Evolutionary conservation across 2,329 filamentous ascomycete genomes (phyloP).

Genomic region (Berkeleyomyces rouxiae): DNA sequence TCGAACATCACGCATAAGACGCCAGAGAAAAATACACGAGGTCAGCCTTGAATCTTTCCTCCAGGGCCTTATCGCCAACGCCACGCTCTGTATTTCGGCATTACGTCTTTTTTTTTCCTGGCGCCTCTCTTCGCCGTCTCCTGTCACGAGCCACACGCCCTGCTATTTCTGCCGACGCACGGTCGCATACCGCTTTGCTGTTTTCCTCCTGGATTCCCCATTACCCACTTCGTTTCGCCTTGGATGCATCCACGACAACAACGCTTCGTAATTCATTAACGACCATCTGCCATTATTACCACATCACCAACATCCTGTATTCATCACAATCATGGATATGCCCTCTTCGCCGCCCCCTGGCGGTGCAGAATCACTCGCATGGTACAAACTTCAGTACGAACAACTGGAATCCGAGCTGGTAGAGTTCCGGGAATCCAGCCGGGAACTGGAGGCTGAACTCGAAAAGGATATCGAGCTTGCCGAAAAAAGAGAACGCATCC

Average conservation of each 20-base stretch:
- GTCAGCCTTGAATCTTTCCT: not conserved
- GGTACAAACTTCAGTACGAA: conserved; percentile 95
- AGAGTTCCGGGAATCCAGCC: conserved; percentile 87
- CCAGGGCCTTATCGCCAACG: not conserved
- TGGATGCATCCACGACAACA: conserved; percentile 1
- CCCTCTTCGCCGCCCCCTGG: conserved; percentile 45
- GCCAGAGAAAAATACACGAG: not conserved
- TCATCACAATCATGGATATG: conserved; percentile 35
- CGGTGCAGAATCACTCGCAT: conserved; percentile 62
- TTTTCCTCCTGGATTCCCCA: not conserved
- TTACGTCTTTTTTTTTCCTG: not conserved
- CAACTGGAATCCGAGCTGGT: conserved; percentile 77
- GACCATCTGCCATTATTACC: not conserved
- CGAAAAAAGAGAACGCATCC: conserved; percentile 74
- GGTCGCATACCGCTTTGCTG: conserved; percentile 11
- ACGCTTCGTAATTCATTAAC: not conserved
- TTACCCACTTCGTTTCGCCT: not conserved
- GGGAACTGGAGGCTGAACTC: conserved; percentile 82
- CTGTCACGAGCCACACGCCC: not conserved
- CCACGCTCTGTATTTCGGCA: not conserved
- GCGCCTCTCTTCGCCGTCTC: not conserved
- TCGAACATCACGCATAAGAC: not conserved
- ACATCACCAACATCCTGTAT: not conserved
- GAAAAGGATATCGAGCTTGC: conserved; percentile 93
- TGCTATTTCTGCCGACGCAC: conserved; percentile 3